A percentile compares a stretch with the other conserved stretches of the same genome.
phyloP scores from a whole-genome alignment of 2,329 filamentous ascomycete species.

The Monilinia polystroma region DNA sequence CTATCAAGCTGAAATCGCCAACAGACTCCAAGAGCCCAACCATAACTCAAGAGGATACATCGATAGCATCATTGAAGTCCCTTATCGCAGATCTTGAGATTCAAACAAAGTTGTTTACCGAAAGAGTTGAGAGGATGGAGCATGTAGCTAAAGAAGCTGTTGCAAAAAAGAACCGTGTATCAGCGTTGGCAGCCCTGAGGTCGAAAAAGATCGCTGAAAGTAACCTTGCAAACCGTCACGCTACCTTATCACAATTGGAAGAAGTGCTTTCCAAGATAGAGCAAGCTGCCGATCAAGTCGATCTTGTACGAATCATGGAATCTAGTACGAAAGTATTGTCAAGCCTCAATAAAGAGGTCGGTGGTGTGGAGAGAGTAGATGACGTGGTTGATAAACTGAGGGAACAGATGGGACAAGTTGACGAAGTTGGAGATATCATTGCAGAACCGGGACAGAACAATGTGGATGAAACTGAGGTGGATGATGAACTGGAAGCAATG shows the following conservation, averaged over 20 bases:
- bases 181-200: constrained; percentile 75
- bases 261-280: constrained; percentile 80
- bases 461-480: constrained; percentile 80
- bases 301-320: constrained; percentile 80
- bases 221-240: constrained; percentile 68
- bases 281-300: constrained; percentile 79
- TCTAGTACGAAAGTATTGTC: constrained; percentile 71
- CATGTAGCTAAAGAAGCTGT: constrained; percentile 69
- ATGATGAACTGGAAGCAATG: constrained; percentile 80
- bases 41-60: constrained; percentile 75
- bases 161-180: constrained; percentile 66
- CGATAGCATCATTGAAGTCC: constrained; percentile 80
- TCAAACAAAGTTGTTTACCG: constrained; percentile 65
- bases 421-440: constrained; percentile 78
- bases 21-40: constrained; percentile 42
- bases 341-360: constrained; percentile 72
- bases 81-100: constrained; percentile 72
- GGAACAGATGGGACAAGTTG: constrained; percentile 76
- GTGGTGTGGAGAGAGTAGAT: constrained; percentile 73
- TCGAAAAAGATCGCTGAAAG: constrained; percentile 80
- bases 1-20: constrained; percentile 69
- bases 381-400: constrained; percentile 71
- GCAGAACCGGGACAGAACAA: constrained; percentile 55
- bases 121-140: constrained; percentile 65
- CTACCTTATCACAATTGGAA: constrained; percentile 77